A percentile compares a stretch with the other conserved stretches of the same genome.
phyloP scores from a whole-genome alignment of 768 basidiomycete genomes.

The Pisolithus marmoratus region DNA sequence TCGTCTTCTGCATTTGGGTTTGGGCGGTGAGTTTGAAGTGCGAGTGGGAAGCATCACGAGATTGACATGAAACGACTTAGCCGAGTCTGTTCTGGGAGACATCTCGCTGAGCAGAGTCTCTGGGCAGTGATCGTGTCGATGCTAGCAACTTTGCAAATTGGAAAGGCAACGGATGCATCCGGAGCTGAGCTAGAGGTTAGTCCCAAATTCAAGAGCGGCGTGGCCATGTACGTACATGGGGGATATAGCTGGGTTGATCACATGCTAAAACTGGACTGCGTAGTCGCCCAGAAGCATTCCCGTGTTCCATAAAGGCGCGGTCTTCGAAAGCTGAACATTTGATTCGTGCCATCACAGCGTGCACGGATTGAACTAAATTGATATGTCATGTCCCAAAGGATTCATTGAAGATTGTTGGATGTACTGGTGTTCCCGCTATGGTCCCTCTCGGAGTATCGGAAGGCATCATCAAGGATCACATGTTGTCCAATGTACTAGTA shows the following conservation, averaged over 20 bases:
- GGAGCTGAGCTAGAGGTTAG: slow-evolving; percentile 25
- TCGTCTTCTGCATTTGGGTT: too few relatives aligned
- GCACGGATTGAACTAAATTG: too few relatives aligned
- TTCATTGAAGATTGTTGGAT: too few relatives aligned
- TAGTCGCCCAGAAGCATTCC: slow-evolving; percentile 16
- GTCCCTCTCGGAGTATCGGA: too few relatives aligned
- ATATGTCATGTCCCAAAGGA: too few relatives aligned
- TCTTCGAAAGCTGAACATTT: slow-evolving; percentile 10
- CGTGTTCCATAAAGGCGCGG: slow-evolving; percentile 14
- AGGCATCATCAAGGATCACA: not conserved
- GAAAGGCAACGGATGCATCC: slow-evolving; percentile 18
- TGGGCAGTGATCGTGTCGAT: slow-evolving; percentile 29
- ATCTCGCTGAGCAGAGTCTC: slow-evolving; percentile 28
- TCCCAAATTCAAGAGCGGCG: slow-evolving; percentile 15
- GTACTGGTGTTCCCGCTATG: too few relatives aligned
- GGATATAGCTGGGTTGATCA: not conserved
- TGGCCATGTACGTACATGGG: slow-evolving; percentile 8
- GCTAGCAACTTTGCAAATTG: slow-evolving; percentile 24
- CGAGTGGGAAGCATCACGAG: too few relatives aligned
- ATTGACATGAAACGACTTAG: slow-evolving; percentile 3
- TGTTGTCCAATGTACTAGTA: not conserved
- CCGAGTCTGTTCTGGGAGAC: slow-evolving; percentile 28
- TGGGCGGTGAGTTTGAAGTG: too few relatives aligned
- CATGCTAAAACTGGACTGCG: not conserved
- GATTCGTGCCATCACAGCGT: slow-evolving; percentile 5